Evolutionary conservation across 148 eudicot genomes (phyloP).

Genomic region (Vaccinium macrocarpon): DNA sequence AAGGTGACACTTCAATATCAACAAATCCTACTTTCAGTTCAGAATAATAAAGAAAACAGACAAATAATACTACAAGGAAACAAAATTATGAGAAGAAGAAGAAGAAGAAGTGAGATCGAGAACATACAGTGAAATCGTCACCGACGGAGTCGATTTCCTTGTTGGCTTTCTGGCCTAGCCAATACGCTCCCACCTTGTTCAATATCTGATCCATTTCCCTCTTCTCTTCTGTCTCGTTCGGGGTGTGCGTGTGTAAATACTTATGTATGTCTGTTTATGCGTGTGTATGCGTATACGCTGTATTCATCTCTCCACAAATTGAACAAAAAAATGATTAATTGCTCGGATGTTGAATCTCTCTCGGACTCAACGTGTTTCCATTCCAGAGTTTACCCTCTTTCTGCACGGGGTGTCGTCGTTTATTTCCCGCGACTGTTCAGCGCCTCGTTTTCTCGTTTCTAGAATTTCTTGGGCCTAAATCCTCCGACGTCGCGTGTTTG

Average conservation of each 20-base stretch:
- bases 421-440: constrained; percentile 10
- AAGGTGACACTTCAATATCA: neutral
- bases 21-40: neutral
- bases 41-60: neutral
- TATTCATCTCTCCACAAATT: too few relatives aligned
- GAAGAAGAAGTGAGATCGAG: neutral
- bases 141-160: constrained; percentile 72
- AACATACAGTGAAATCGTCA: constrained; percentile 64
- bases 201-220: constrained; percentile 63
- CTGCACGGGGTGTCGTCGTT: neutral
- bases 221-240: neutral
- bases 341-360: too few relatives aligned
- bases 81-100: too few relatives aligned
- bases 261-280: neutral
- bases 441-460: neutral
- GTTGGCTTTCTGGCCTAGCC: constrained; percentile 75
- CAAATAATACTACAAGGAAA: too few relatives aligned
- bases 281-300: too few relatives aligned
- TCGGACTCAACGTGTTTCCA: too few relatives aligned
- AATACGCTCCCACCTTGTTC: constrained; percentile 75
- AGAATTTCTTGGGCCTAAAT: neutral
- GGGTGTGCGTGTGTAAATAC: neutral
- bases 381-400: neutral
- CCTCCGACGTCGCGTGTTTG: neutral
- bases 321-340: too few relatives aligned